Evolutionary conservation across 2,329 filamentous ascomycete species (phyloP).

Genomic region (Aureobasidium sp.): DNA sequence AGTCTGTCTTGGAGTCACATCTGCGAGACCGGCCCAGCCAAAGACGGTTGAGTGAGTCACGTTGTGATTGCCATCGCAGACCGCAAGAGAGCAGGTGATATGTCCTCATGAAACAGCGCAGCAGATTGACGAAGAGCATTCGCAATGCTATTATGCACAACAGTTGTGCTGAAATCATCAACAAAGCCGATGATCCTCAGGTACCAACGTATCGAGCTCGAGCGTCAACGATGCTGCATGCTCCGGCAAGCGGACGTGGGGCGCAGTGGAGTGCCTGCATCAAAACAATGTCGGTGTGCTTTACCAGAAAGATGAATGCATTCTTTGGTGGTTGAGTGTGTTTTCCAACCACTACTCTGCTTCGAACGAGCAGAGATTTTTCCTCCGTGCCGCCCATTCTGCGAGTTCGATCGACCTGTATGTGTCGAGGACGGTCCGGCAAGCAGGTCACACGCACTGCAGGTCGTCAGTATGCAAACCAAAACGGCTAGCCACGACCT

Average conservation of each 20-base stretch:
- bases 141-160: neutral
- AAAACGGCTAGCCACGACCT: constrained; percentile 9
- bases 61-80: neutral
- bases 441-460: constrained; percentile 17
- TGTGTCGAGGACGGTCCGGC: neutral
- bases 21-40: neutral
- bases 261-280: constrained; percentile 2
- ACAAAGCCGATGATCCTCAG: constrained; percentile 3
- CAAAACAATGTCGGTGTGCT: constrained; percentile 10
- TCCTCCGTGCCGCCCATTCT: neutral
- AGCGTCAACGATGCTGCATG: constrained; percentile 11
- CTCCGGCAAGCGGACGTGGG: neutral
- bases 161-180: neutral
- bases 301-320: neutral
- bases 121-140: neutral
- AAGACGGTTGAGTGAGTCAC: neutral
- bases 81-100: constrained; percentile 1
- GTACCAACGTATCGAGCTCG: constrained; percentile 11
- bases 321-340: neutral
- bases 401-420: neutral
- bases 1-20: neutral
- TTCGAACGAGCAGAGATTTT: neutral
- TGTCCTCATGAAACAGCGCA: neutral
- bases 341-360: neutral
- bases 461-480: constrained; percentile 16